Evolutionary conservation across 331 rosid genomes (phyloP).

Genomic region (Pyrus hybrid): DNA sequence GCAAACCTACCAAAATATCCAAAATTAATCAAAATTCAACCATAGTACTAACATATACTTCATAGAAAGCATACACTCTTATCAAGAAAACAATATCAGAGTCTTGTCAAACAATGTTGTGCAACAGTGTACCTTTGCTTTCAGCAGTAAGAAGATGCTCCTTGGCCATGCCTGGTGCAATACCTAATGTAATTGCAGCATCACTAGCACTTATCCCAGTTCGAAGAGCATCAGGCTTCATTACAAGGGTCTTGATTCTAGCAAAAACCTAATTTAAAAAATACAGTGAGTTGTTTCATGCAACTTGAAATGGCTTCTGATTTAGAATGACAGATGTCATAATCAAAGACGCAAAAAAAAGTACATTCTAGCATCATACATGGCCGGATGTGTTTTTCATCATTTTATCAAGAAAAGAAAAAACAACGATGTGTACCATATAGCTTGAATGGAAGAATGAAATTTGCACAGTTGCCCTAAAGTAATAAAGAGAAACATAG

Average conservation of each 20-base stretch:
- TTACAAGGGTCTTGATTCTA: slow-evolving; percentile 64
- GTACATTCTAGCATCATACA: neutral
- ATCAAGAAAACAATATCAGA: neutral
- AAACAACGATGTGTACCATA: neutral
- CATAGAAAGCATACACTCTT: neutral
- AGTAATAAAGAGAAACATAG: neutral
- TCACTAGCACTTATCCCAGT: slow-evolving; percentile 87
- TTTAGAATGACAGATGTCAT: neutral
- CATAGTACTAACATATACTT: neutral
- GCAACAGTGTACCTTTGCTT: slow-evolving; percentile 55
- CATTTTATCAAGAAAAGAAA: neutral
- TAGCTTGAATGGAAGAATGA: neutral
- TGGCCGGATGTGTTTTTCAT: neutral
- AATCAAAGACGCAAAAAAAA: neutral
- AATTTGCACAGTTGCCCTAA: too few relatives aligned
- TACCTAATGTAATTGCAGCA: slow-evolving; percentile 83
- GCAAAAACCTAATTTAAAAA: slow-evolving; percentile 53
- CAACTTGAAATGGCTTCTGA: slow-evolving; percentile 8
- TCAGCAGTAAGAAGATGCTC: slow-evolving; percentile 95
- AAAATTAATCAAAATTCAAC: slow-evolving; percentile 5
- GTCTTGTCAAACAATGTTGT: slow-evolving; percentile 1
- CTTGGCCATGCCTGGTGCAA: slow-evolving; percentile 97
- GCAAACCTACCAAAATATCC: slow-evolving; percentile 53
- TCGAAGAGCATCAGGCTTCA: slow-evolving; percentile 71
- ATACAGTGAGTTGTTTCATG: slow-evolving; percentile 4